These are phyloP conservation scores for Lipomyces kockii DNA, from an alignment of 805 yeast species.

Conservation along the genomic window DNA sequence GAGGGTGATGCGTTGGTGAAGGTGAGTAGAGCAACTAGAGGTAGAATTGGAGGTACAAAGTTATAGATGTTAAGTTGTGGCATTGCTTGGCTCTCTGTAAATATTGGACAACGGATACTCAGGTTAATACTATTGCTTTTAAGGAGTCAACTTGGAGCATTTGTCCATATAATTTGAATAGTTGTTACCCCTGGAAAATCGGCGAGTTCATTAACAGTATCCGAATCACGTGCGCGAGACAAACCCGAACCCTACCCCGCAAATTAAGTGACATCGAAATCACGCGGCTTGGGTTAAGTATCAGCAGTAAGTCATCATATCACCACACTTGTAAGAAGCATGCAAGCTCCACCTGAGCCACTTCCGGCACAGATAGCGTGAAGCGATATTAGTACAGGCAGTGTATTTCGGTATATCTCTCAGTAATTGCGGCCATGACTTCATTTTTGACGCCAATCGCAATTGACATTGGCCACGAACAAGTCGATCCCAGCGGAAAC, in stretches of 20 bases:
- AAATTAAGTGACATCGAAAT: neutral
- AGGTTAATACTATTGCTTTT: neutral
- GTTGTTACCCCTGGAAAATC: too few relatives aligned
- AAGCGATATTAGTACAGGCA: neutral
- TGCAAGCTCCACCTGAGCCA: neutral
- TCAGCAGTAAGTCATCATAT: too few relatives aligned
- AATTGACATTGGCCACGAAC: neutral
- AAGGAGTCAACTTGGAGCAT: neutral
- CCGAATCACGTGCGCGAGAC: neutral
- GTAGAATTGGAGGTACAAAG: conserved; percentile 6
- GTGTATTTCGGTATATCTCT: neutral
- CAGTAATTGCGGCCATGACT: neutral
- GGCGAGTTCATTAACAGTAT: too few relatives aligned
- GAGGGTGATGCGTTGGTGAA: conserved; percentile 34
- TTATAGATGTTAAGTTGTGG: neutral
- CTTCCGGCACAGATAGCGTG: neutral
- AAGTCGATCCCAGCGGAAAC: neutral
- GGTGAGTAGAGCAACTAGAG: conserved; percentile 27
- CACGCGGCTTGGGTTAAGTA: too few relatives aligned
- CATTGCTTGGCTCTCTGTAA: neutral
- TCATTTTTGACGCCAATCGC: neutral
- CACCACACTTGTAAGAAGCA: neutral
- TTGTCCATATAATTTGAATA: neutral
- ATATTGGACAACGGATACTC: neutral
- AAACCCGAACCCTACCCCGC: neutral